These are phyloP conservation scores for Trichocladium antarcticum DNA, from an alignment of 495 filamentous ascomycete genomes.

Conservation along the genomic window DNA sequence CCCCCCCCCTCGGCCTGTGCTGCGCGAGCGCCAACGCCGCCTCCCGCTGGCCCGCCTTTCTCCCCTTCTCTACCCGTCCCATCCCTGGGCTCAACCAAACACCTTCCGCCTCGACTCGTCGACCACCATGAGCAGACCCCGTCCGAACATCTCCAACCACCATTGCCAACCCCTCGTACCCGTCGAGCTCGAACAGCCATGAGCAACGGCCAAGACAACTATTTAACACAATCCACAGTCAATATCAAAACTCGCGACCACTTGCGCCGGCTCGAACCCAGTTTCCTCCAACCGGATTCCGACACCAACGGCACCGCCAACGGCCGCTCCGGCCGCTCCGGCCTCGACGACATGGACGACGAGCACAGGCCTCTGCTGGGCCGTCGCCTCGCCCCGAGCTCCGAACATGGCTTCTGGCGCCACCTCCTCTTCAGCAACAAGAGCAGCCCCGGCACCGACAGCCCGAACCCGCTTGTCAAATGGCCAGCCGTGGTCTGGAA, in stretches of 20 bases:
- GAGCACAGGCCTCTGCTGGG: slow-evolving; percentile 10
- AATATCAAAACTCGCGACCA: slow-evolving; percentile 10
- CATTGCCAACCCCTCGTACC: not conserved
- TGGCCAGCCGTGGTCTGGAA: slow-evolving; percentile 46
- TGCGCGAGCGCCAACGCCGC: not conserved
- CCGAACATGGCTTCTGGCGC: slow-evolving; percentile 15
- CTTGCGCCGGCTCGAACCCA: slow-evolving; percentile 10
- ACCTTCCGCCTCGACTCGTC: not conserved
- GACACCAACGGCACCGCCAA: not conserved
- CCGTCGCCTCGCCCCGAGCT: not conserved
- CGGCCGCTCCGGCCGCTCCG: not conserved
- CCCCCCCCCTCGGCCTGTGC: not conserved
- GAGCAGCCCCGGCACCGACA: slow-evolving; percentile 38
- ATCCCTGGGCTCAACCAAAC: not conserved
- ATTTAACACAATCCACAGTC: slow-evolving; percentile 11
- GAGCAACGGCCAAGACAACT: not conserved
- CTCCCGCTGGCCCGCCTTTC: not conserved
- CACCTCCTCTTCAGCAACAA: slow-evolving; percentile 36
- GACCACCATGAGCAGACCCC: slow-evolving; percentile 6
- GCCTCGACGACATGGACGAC: not conserved
- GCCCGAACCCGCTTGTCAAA: slow-evolving; percentile 42
- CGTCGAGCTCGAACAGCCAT: not conserved
- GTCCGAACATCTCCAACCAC: not conserved
- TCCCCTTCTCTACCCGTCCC: not conserved
- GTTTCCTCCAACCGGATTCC: not conserved